Conservation (phyloP, 2,329 filamentous ascomycete species). For the Laburnicola sp. region DNA sequence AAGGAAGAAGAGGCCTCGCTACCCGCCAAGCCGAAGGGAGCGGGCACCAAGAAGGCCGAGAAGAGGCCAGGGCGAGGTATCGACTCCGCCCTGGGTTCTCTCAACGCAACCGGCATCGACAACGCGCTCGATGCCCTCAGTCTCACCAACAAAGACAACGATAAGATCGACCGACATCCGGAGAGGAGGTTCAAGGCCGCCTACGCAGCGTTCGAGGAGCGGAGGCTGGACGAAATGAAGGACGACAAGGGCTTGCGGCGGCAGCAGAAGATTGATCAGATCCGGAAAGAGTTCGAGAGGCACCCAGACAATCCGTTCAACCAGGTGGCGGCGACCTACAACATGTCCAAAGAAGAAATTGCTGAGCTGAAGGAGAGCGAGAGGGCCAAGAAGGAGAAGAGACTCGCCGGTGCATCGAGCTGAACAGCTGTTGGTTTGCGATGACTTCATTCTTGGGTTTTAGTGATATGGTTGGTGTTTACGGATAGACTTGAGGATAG, state of each 20-base stretch:
- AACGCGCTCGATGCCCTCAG: conserved; percentile 87
- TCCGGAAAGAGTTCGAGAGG: conserved; percentile 92
- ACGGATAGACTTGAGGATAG: conserved; percentile 18
- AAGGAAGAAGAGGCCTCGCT: conserved; percentile 77
- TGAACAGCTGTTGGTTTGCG: conserved; percentile 7
- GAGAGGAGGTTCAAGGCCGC: conserved; percentile 87
- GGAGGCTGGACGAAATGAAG: conserved; percentile 82
- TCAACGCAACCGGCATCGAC: conserved; percentile 84
- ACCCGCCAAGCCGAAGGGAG: conserved; percentile 66
- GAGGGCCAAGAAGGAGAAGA: conserved; percentile 72
- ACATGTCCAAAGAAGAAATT: conserved; percentile 78
- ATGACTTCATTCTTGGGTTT: conserved; percentile 9
- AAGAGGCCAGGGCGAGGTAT: conserved; percentile 64
- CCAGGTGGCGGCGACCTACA: conserved; percentile 74
- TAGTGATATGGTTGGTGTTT: conserved; percentile 17
- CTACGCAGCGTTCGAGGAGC: conserved; percentile 78
- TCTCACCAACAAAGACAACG: conserved; percentile 62
- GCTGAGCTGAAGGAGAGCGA: conserved; percentile 66
- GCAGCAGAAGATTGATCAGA: conserved; percentile 81
- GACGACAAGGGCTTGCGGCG: conserved; percentile 77
- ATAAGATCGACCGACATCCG: conserved; percentile 84
- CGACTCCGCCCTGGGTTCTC: conserved; percentile 59
- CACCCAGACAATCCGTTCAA: conserved; percentile 95
- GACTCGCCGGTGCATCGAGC: conserved; percentile 52
- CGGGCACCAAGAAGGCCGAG: conserved; percentile 64